Conservation (phyloP, 352 stramenopile species). For the Globisporangium middletonii region DNA sequence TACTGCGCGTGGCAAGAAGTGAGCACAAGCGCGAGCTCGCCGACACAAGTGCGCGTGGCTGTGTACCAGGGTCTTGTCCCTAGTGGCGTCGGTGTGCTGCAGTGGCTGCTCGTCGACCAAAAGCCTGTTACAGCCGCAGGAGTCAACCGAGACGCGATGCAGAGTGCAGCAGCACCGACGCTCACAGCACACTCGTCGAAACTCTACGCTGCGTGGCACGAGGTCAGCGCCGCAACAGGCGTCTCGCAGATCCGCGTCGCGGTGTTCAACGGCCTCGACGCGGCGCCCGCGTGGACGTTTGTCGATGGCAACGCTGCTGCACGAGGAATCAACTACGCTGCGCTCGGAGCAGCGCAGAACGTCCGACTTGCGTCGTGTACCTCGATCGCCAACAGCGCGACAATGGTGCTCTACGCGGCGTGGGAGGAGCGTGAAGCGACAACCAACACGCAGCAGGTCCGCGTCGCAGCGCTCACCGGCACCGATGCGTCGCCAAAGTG, state of each 20-base stretch:
- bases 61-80: constrained; percentile 22
- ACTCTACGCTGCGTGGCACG: constrained; percentile 58
- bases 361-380: constrained; percentile 36
- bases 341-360: constrained; percentile 23
- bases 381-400: constrained; percentile 9
- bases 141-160: constrained; percentile 39
- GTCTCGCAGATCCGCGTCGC: constrained; percentile 45
- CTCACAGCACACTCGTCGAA: constrained; percentile 27
- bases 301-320: constrained; percentile 40
- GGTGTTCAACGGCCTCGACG: constrained; percentile 42
- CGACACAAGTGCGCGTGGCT: constrained; percentile 43
- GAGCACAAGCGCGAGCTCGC: constrained; percentile 19
- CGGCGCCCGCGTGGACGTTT: constrained; percentile 40
- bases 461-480: constrained; percentile 39
- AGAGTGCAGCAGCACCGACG: constrained; percentile 28
- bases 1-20: constrained; percentile 55
- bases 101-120: constrained; percentile 37
- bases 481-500: constrained; percentile 32
- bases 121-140: constrained; percentile 19
- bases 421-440: constrained; percentile 46
- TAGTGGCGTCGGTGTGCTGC: constrained; percentile 12
- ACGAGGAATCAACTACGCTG: constrained; percentile 37
- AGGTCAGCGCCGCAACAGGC: constrained; percentile 12
- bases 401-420: constrained; percentile 29
- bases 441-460: constrained; percentile 32